A percentile compares a stretch with the other conserved stretches of the same genome.
phyloP scores from a whole-genome alignment of 331 rosid species.

The Phaseolus coccineus region DNA sequence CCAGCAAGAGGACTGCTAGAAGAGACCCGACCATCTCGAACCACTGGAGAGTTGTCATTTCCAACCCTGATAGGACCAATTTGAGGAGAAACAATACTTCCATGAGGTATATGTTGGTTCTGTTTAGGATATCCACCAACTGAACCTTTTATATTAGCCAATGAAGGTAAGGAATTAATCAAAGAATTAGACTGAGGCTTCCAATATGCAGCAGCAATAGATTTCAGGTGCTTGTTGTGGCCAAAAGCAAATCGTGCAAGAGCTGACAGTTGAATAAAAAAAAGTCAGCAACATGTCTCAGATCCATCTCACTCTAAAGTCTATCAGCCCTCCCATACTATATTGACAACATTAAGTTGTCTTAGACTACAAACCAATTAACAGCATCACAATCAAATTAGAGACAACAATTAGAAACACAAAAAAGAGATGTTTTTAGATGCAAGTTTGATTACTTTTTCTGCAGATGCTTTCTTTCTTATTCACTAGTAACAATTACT shows the following conservation, averaged over 20 bases:
- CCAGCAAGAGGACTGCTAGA: constrained; percentile 89
- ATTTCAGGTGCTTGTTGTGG: constrained; percentile 91
- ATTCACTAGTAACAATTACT: background rate
- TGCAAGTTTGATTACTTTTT: constrained; percentile 13
- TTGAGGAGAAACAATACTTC: constrained; percentile 79
- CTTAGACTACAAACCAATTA: constrained; percentile 9
- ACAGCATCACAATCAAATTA: background rate
- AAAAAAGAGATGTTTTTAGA: constrained; percentile 7
- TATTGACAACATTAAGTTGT: background rate
- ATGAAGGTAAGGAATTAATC: constrained; percentile 78
- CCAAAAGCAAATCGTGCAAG: constrained; percentile 96
- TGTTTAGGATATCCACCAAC: constrained; percentile 58
- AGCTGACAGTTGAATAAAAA: constrained; percentile 56
- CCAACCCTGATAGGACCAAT: constrained; percentile 89
- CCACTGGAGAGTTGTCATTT: constrained; percentile 64
- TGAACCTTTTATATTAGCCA: constrained; percentile 72
- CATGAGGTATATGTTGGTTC: constrained; percentile 63
- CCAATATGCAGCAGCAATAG: constrained; percentile 92
- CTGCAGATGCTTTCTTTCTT: background rate
- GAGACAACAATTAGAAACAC: background rate
- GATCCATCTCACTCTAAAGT: background rate
- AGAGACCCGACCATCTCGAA: constrained; percentile 83
- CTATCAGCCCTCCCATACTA: constrained; percentile 6
- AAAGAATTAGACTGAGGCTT: constrained; percentile 88
- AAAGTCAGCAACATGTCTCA: constrained; percentile 13